Percentiles rank a stretch among this genome's conserved stretches.
phyloP scores from a whole-genome alignment of 2,329 filamentous ascomycete genomes.

The Aspergillus sp. region DNA sequence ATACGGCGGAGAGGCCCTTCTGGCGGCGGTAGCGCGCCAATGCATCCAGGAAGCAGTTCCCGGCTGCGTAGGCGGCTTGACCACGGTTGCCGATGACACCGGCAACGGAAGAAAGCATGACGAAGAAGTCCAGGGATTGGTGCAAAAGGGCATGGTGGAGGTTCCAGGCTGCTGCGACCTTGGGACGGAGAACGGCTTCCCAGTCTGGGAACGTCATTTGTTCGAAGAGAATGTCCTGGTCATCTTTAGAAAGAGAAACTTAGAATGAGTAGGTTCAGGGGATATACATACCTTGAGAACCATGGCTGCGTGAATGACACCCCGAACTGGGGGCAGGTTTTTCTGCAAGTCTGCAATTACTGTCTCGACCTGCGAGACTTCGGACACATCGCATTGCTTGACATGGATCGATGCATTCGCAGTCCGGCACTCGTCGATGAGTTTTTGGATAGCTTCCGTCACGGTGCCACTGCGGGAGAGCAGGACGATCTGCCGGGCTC shows the following conservation, averaged over 20 bases:
- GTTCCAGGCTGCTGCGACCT: constrained; percentile 24
- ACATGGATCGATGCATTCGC: too few relatives aligned
- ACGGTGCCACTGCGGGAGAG: neutral
- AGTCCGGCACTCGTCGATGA: too few relatives aligned
- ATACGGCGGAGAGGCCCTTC: constrained; percentile 22
- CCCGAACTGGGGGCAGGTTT: too few relatives aligned
- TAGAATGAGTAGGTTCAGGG: too few relatives aligned
- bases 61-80: constrained; percentile 37
- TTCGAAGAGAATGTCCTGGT: neutral
- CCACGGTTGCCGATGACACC: constrained; percentile 30
- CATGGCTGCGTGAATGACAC: constrained; percentile 25
- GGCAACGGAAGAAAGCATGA: constrained; percentile 60
- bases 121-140: constrained; percentile 58
- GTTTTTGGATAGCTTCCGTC: too few relatives aligned
- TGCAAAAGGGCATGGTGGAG: constrained; percentile 12
- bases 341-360: too few relatives aligned
- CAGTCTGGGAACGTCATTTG: constrained; percentile 19
- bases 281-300: constrained; percentile 10
- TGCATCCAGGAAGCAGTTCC: constrained; percentile 36
- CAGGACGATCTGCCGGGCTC: constrained; percentile 34
- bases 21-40: constrained; percentile 33
- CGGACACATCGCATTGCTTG: neutral
- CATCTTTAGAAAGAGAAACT: too few relatives aligned
- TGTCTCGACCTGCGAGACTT: too few relatives aligned
- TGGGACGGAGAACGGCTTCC: constrained; percentile 9